Evolutionary conservation across 2,329 filamentous ascomycete genomes (phyloP).

Genomic region (Xylaria sp.): DNA sequence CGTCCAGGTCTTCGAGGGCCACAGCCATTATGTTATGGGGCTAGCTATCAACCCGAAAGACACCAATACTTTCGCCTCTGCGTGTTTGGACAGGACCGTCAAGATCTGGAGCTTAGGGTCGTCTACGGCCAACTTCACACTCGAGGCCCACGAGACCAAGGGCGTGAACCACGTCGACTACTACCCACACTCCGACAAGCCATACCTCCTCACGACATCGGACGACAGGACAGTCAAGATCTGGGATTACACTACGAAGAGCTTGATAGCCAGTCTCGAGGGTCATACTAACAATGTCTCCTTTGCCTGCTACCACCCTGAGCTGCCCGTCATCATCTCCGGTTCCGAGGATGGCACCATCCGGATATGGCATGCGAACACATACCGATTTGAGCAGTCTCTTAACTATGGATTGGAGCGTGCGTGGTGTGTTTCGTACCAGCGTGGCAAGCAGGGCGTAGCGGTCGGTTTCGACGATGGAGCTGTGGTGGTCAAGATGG

Average conservation of each 20-base stretch:
- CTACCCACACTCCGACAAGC: conserved; percentile 73
- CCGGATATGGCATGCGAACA: conserved; percentile 98
- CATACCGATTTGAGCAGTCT: conserved; percentile 93
- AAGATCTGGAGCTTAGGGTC: conserved; percentile 98
- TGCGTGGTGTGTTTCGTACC: conserved; percentile 96
- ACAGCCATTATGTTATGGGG: conserved; percentile 96
- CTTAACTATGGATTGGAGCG: conserved; percentile 94
- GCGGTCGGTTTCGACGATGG: conserved; percentile 98
- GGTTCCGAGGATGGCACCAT: conserved; percentile 97
- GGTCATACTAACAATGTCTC: conserved; percentile 98
- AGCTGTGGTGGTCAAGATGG: conserved; percentile 96
- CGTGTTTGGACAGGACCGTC: conserved; percentile 93
- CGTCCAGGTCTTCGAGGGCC: conserved; percentile 94
- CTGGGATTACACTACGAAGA: conserved; percentile 99
- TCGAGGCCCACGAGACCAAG: conserved; percentile 96
- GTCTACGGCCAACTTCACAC: conserved; percentile 90
- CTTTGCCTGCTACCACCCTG: conserved; percentile 96
- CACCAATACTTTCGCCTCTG: conserved; percentile 87
- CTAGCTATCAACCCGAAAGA: conserved; percentile 97
- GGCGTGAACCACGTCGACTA: conserved; percentile 98
- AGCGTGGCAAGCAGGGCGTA: conserved; percentile 90
- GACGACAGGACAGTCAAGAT: conserved; percentile 97
- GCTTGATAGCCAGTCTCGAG: conserved; percentile 92
- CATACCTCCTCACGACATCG: conserved; percentile 92
- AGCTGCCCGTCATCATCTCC: conserved; percentile 94